phyloP scores from a whole-genome alignment of 352 stramenopile species.

The Stramenopiles sp. region DNA sequence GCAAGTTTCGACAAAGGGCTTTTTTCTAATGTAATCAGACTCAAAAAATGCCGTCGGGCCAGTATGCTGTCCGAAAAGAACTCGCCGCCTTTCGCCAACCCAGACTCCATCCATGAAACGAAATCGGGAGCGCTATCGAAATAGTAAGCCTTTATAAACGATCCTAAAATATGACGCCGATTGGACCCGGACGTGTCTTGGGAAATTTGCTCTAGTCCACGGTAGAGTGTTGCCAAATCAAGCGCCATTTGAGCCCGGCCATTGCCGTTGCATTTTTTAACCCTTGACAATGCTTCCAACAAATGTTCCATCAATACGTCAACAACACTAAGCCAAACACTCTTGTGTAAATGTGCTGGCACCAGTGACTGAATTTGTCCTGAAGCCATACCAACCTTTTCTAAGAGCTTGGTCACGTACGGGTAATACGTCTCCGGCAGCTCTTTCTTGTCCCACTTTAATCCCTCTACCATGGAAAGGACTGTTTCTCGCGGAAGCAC shows the following conservation, averaged over 20 bases:
- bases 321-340: background rate
- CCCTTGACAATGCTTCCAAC: background rate
- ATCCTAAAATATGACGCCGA: background rate
- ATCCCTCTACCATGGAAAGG: background rate
- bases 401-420: conserved; percentile 8
- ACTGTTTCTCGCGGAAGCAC: background rate
- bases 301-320: conserved; percentile 11
- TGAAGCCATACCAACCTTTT: background rate
- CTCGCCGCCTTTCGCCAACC: background rate
- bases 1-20: background rate
- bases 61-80: background rate
- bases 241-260: conserved; percentile 1
- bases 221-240: conserved; percentile 4
- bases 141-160: conserved; percentile 10
- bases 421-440: conserved; percentile 11
- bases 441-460: conserved; percentile 10
- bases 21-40: background rate
- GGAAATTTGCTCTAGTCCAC: conserved; percentile 5
- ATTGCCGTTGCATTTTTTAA: conserved; percentile 8
- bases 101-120: conserved; percentile 5
- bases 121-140: conserved; percentile 7
- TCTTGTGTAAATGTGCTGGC: background rate
- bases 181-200: background rate
- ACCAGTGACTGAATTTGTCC: conserved; percentile 10
- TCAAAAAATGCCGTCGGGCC: background rate